Conservation (phyloP, 2,329 filamentous ascomycete genomes). For the Neofusicoccum ribis region DNA sequence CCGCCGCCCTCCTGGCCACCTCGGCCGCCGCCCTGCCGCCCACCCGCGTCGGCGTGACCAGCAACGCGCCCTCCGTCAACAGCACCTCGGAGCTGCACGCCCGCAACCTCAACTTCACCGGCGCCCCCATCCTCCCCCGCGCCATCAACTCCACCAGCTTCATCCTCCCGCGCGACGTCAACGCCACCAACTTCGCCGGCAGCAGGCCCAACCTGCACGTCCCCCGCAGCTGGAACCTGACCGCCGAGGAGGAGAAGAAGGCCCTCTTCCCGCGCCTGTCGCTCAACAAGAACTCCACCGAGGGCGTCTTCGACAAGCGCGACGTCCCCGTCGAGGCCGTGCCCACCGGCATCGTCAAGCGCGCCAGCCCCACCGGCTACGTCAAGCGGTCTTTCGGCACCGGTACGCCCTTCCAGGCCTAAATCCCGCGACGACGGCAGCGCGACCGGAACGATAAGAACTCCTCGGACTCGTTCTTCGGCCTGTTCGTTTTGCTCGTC, state of each 20-base stretch:
- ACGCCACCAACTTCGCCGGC: neutral
- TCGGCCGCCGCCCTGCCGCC: slow-evolving; percentile 6
- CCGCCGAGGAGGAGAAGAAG: neutral
- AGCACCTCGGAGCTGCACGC: neutral
- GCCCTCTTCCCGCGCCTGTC: slow-evolving; percentile 3
- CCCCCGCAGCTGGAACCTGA: neutral
- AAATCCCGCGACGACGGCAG: neutral
- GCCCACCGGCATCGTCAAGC: slow-evolving; percentile 6
- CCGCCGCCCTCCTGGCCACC: slow-evolving; percentile 2
- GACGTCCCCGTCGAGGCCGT: neutral
- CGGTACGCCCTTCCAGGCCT: slow-evolving; percentile 16
- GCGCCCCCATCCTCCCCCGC: neutral
- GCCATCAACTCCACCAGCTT: neutral
- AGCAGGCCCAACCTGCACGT: neutral
- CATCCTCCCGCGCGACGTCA: neutral
- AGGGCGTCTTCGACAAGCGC: slow-evolving; percentile 18
- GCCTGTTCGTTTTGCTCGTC: slow-evolving; percentile 4
- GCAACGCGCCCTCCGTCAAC: neutral
- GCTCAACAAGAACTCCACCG: slow-evolving; percentile 4
- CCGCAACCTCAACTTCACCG: slow-evolving; percentile 8
- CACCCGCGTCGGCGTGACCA: slow-evolving; percentile 2
- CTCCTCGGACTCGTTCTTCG: neutral
- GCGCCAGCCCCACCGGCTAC: slow-evolving; percentile 12
- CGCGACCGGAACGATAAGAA: neutral
- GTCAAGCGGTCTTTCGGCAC: slow-evolving; percentile 13